phyloP scores from a whole-genome alignment of 2,329 filamentous ascomycete species.

The Alternaria arbusti region DNA sequence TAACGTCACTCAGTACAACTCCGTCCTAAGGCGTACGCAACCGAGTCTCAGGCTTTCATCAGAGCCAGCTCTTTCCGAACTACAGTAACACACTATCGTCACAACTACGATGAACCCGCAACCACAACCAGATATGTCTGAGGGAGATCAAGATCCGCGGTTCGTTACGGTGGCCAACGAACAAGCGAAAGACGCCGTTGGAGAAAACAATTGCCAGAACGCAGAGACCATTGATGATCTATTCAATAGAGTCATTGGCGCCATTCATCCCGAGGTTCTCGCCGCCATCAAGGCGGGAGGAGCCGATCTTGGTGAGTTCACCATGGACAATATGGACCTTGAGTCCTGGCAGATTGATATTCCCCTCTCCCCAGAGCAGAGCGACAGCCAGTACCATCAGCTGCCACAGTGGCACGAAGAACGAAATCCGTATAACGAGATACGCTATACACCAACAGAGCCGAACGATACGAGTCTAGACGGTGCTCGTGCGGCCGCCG shows the following conservation, averaged over 20 bases:
- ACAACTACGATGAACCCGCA: not conserved
- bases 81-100: not conserved
- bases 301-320: not conserved
- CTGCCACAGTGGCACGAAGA: not conserved
- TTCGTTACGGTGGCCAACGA: not conserved
- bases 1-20: not conserved
- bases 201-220: not conserved
- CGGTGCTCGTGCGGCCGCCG: not conserved
- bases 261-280: not conserved
- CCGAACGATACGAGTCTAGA: not conserved
- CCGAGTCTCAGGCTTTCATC: not conserved
- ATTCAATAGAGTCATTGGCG: not conserved
- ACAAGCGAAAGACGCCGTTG: not conserved
- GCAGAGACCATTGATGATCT: not conserved
- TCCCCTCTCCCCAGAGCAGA: not conserved
- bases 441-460: not conserved
- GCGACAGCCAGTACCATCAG: not conserved
- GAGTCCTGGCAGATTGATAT: not conserved
- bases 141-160: not conserved
- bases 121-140: not conserved
- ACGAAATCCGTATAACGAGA: not conserved
- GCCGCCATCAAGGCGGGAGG: not conserved
- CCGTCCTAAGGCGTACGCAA: not conserved
- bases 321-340: not conserved
- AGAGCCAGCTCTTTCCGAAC: not conserved